These are phyloP conservation scores for Chaetomium sp. DNA, from an alignment of 2,329 filamentous ascomycete species.

Conservation along the genomic window DNA sequence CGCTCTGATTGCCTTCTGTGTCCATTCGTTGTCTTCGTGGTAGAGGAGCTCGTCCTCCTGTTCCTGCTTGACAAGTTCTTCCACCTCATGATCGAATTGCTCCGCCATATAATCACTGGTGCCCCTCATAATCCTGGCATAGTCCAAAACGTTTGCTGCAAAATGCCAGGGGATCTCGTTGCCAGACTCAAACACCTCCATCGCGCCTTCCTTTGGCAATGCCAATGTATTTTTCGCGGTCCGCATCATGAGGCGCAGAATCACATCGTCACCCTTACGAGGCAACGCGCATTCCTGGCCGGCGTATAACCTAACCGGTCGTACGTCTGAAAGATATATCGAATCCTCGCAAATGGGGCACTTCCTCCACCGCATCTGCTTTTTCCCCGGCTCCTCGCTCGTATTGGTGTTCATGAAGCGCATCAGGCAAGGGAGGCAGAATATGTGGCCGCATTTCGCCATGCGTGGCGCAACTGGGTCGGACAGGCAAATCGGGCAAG, in stretches of 20 bases:
- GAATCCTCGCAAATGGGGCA: slow-evolving; percentile 95
- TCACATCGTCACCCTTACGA: slow-evolving; percentile 82
- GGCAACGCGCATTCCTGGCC: slow-evolving; percentile 84
- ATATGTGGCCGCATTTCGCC: slow-evolving; percentile 97
- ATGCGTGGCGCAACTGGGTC: slow-evolving; percentile 92
- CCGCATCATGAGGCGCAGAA: slow-evolving; percentile 82
- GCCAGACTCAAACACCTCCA: slow-evolving; percentile 66
- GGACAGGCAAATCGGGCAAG: slow-evolving; percentile 92
- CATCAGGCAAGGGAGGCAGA: slow-evolving; percentile 89
- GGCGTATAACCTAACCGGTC: slow-evolving; percentile 86
- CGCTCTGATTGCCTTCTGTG: slow-evolving; percentile 75
- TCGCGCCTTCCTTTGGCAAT: slow-evolving; percentile 76
- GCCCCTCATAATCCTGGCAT: slow-evolving; percentile 84
- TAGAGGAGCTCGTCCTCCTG: slow-evolving; percentile 90
- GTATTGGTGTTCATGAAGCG: slow-evolving; percentile 89
- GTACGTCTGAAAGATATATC: slow-evolving; percentile 87
- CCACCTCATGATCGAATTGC: slow-evolving; percentile 79
- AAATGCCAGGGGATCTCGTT: slow-evolving; percentile 94
- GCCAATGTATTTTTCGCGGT: slow-evolving; percentile 81
- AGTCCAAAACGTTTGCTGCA: slow-evolving; percentile 90
- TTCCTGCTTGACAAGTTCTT: slow-evolving; percentile 73
- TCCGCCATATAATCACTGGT: slow-evolving; percentile 82
- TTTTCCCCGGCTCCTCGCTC: slow-evolving; percentile 55
- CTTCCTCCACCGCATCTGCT: slow-evolving; percentile 80
- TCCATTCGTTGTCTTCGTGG: slow-evolving; percentile 91